phyloP scores from a whole-genome alignment of 2,329 filamentous ascomycete species.

The Cryphonectria japonica region DNA sequence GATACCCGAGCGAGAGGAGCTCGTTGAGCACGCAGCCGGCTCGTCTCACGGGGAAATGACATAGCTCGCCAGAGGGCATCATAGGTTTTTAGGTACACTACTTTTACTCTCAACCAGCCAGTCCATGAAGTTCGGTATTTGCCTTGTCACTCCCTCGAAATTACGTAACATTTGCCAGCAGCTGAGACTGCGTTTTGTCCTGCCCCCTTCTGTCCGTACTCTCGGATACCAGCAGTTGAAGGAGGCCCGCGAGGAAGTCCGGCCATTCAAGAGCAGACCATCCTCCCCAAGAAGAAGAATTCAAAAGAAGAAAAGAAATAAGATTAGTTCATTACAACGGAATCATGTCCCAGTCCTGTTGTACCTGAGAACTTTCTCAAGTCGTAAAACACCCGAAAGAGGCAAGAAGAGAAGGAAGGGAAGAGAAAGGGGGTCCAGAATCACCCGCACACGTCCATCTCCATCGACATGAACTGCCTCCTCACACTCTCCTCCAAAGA shows the following conservation, averaged over 20 bases:
- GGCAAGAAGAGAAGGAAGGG: not conserved
- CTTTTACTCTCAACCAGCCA: not conserved
- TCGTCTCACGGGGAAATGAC: not conserved
- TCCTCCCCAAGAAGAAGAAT: not conserved
- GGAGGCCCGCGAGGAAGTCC: not conserved
- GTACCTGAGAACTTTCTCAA: constrained; percentile 1
- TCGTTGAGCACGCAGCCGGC: not conserved
- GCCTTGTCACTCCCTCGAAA: not conserved
- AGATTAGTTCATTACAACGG: not conserved
- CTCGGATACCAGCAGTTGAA: not conserved
- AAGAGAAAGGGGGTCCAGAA: not conserved
- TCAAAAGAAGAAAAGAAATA: not conserved
- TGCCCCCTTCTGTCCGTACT: not conserved
- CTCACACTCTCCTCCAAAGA: constrained; percentile 24
- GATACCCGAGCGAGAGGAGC: constrained; percentile 36
- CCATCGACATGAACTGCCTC: constrained; percentile 21
- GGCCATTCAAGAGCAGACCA: not conserved
- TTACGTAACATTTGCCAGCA: not conserved
- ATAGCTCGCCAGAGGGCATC: not conserved
- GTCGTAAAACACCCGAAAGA: not conserved
- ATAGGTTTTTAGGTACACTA: not conserved
- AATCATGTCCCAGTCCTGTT: constrained; percentile 12
- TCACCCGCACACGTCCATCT: constrained; percentile 17
- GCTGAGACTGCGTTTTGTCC: not conserved
- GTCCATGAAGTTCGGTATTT: not conserved